Base-by-base conservation (phyloP, 192 early-diverging fungal species). In the Geranomyces variabilis region DNA sequence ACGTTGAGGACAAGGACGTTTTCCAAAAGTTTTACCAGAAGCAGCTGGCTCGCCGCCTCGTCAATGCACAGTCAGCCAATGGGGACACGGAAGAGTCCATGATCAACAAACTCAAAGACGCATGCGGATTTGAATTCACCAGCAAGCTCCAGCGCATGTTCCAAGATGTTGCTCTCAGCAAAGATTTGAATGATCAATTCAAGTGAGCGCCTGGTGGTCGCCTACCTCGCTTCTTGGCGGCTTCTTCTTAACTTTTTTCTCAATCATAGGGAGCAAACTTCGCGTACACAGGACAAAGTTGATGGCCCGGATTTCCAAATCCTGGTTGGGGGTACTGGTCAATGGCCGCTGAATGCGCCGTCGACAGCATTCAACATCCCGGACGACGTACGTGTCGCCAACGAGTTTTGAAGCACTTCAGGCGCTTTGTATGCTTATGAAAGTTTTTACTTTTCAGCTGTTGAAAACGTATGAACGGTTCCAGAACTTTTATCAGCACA, bases 21-120 rank as follows among this genome's bases (percentile, higher is more conserved):
- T 99, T 98, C 84, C 96, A 97, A 78, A 94, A 96, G 81, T 95
- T 96, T 58, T 99, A 99, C 80, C 89, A 90, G 41, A 93, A 92
- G 76, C 91, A 91, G 84, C 79, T 99, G 74, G 93, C 96, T 29
- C 93, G 93, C 59, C 95, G 97, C 45, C 86, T 99, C 19, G 92
- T 99, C 19, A 89, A 94, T 81, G 86, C 85, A 55, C 86, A 90
- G 10, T 98, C 94, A 21, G 92, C 91, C 33, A 94, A 92, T 28
- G 91, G 93, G 55, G 95, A 99, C 73, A 88, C 90, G 61, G 97
- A 99, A 77, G 90, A 90, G 45, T 90, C 87, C 60, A 99, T 99
- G 96, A 96, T 99, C 64, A 89, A 89, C 47, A 89, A 92, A 81
- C 84, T 99, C 56, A 79, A 82, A 79, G 91, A 96, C 66, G 91